A percentile compares a stretch with the other conserved stretches of the same genome.
Conservation (phyloP, 2,329 filamentous ascomycete genomes). For the Aspergillus melleus region DNA sequence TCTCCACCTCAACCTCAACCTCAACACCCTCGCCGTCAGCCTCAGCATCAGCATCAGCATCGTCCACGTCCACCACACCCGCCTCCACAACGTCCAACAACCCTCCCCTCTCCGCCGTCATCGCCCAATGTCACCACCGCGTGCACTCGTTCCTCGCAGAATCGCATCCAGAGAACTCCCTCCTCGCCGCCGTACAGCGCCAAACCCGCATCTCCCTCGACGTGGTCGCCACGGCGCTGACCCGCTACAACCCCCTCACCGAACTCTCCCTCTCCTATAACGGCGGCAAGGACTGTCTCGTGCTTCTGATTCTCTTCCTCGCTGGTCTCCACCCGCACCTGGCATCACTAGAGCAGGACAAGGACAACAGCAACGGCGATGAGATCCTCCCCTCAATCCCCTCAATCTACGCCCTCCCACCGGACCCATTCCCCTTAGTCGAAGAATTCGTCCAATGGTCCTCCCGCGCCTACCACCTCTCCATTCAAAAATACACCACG, state of each 20-base stretch:
- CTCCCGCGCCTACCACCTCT: slow-evolving; percentile 69
- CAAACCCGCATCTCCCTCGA: slow-evolving; percentile 72
- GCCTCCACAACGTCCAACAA: background rate
- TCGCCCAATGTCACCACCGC: slow-evolving; percentile 62
- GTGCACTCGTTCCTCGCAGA: slow-evolving; percentile 66
- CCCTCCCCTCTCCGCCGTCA: slow-evolving; percentile 55
- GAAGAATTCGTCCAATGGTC: slow-evolving; percentile 77
- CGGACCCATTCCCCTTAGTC: slow-evolving; percentile 81
- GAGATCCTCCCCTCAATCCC: slow-evolving; percentile 53
- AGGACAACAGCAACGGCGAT: background rate
- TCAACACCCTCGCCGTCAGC: slow-evolving; percentile 1
- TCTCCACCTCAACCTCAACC: background rate
- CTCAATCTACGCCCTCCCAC: slow-evolving; percentile 84
- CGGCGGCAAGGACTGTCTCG: slow-evolving; percentile 95
- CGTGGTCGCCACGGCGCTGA: slow-evolving; percentile 73
- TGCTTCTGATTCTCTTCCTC: slow-evolving; percentile 84
- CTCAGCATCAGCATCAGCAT: background rate
- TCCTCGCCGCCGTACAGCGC: slow-evolving; percentile 65
- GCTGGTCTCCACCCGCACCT: slow-evolving; percentile 56
- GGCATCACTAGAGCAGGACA: slow-evolving; percentile 28
- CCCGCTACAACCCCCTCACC: slow-evolving; percentile 67
- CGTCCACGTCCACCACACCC: slow-evolving; percentile 1
- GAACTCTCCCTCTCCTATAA: slow-evolving; percentile 93
- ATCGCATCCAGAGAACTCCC: slow-evolving; percentile 54
- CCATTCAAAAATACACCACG: slow-evolving; percentile 69